These are phyloP conservation scores for Microcos paniculata DNA, from an alignment of 345 rosid species.

Conservation along the genomic window DNA sequence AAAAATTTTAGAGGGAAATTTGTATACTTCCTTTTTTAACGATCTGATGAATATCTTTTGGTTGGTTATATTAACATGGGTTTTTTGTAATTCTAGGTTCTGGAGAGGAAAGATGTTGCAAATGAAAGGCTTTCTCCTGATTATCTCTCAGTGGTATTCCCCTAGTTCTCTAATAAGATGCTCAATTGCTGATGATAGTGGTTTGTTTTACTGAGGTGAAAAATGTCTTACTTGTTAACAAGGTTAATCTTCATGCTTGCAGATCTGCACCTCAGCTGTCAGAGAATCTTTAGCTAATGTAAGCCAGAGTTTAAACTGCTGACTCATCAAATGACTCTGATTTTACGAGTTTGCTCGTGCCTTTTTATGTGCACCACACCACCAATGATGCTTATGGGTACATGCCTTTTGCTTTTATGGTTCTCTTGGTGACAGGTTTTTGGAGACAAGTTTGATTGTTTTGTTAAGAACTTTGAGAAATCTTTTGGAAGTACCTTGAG, in stretches of 20 bases:
- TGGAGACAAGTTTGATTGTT: slow-evolving; percentile 63
- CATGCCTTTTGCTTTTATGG: slow-evolving; percentile 23
- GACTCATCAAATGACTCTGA: slow-evolving; percentile 35
- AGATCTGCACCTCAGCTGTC: slow-evolving; percentile 86
- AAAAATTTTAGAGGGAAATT: neutral
- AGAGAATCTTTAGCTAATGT: slow-evolving; percentile 89
- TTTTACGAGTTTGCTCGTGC: slow-evolving; percentile 32
- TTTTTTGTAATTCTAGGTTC: slow-evolving; percentile 49
- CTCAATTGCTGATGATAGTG: neutral
- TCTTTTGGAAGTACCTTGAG: slow-evolving; percentile 81
- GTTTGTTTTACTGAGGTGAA: neutral
- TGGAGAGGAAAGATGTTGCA: slow-evolving; percentile 49
- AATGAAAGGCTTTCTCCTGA: slow-evolving; percentile 52
- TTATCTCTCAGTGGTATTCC: slow-evolving; percentile 66
- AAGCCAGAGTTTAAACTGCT: slow-evolving; percentile 50
- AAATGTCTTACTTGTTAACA: neutral
- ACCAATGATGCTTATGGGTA: slow-evolving; percentile 22
- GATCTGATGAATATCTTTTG: neutral
- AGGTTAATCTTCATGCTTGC: slow-evolving; percentile 27
- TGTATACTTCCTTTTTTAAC: slow-evolving; percentile 1
- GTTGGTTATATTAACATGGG: neutral
- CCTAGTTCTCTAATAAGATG: neutral
- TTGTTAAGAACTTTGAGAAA: slow-evolving; percentile 69
- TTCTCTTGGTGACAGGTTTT: slow-evolving; percentile 57
- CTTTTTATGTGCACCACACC: neutral